These are phyloP conservation scores for Xylaria flabelliformis DNA, from an alignment of 495 filamentous ascomycete species.

Conservation along the genomic window DNA sequence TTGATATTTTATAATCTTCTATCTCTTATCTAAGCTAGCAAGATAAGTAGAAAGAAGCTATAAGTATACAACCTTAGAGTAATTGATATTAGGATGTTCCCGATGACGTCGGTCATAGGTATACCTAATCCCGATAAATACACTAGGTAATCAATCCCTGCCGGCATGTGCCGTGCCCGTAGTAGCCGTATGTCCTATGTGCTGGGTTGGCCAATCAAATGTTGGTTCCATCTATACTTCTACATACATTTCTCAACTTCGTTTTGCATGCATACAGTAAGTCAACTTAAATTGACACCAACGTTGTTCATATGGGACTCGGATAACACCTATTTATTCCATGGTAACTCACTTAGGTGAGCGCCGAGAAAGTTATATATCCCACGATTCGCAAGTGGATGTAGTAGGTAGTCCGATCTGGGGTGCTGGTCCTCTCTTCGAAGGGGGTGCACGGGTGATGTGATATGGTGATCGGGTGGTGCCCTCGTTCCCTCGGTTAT, in stretches of 20 bases:
- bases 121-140: neutral
- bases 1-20: neutral
- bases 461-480: neutral
- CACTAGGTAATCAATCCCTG: conserved; percentile 1
- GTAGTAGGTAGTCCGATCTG: neutral
- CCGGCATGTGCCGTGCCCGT: neutral
- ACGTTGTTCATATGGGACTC: neutral
- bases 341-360: neutral
- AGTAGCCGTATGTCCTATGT: no score
- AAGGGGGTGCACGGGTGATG: neutral
- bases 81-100: neutral
- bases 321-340: neutral
- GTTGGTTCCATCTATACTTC: neutral
- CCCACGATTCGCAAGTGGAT: neutral
- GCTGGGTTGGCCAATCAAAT: neutral
- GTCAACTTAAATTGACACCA: neutral
- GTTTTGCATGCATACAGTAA: neutral
- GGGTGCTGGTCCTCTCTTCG: neutral
- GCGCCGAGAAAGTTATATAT: neutral
- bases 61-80: neutral
- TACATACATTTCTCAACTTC: neutral
- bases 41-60: neutral
- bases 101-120: neutral
- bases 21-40: neutral
- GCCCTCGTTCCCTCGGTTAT: neutral